Evolutionary conservation across 106 monocot genomes (phyloP).

Genomic region (Allium cepa): DNA sequence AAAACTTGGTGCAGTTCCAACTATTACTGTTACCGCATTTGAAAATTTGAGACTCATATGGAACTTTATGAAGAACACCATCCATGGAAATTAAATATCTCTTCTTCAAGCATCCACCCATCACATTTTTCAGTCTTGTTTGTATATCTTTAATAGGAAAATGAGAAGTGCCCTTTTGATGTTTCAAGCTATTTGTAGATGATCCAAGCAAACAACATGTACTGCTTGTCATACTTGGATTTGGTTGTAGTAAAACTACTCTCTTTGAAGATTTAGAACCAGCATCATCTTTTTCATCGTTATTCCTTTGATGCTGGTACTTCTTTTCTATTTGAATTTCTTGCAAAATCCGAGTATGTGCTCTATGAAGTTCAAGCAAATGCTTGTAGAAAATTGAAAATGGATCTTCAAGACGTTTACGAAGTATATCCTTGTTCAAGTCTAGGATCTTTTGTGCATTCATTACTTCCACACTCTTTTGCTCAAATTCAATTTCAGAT

Average conservation of each 20-base stretch:
- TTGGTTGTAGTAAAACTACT: constrained; percentile 50
- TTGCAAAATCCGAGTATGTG: not conserved
- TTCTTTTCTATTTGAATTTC: not conserved
- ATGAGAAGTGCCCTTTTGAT: constrained; percentile 13
- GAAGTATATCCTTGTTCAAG: constrained; percentile 4
- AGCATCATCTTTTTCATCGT: constrained; percentile 6
- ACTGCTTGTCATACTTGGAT: not conserved
- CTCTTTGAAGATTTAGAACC: constrained; percentile 18
- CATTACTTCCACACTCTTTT: constrained; percentile 11
- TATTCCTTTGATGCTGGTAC: constrained; percentile 14
- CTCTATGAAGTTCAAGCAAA: constrained; percentile 15
- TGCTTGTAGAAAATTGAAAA: constrained; percentile 12
- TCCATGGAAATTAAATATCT: constrained; percentile 21
- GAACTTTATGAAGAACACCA: constrained; percentile 30
- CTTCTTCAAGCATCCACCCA: constrained; percentile 27
- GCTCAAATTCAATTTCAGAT: not conserved
- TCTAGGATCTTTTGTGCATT: constrained; percentile 10
- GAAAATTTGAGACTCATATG: constrained; percentile 14
- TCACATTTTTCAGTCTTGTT: constrained; percentile 28
- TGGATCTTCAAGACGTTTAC: constrained; percentile 22
- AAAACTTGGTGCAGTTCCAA: too few species aligned
- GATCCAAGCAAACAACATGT: too few species aligned
- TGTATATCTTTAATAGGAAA: constrained; percentile 48
- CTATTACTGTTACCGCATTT: not conserved
- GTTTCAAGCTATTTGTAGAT: not conserved